Base-by-base conservation (phyloP, 192 early-diverging fungal genomes). In the Backusella westeae region DNA sequence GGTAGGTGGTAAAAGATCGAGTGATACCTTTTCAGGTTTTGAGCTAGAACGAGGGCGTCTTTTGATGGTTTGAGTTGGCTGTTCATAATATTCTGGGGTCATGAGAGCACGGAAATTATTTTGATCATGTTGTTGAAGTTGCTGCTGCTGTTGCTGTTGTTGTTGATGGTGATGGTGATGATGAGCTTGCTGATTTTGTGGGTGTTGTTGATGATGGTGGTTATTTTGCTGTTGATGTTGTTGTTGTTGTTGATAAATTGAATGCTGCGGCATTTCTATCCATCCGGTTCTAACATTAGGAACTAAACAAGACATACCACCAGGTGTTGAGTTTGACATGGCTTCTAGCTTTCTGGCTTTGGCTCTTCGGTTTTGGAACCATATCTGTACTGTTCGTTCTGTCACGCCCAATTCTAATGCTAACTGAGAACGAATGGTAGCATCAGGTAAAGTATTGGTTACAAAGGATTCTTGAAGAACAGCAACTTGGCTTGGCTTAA, bases 361-460 rank as follows among this genome's bases (percentile, higher is more conserved):
- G 26, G 92, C 92, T 29, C 93, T 78, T 71, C 90, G 78, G 80
- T 94, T 94, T 76, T 94, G 93, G 80, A 94, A 94, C 93, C 93
- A 94, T 34, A 94, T 91, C 73, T 94, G 93, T 67, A 94, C 86
- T 36, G 91, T 83, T 36, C 93, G 88, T 68, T 87, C 84, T 15
- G 87, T 85, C 84, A 94, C 88, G 44, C 88, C 75, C 21, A 76
- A 23, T 67, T 80, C 76, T 23, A 52, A 36, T 29, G 76, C 68
- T 26, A 77, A 35, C 23, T 65, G 34, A 32, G 52, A 35, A 59
- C 76, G 67, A 36, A 77, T 77, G 4, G 49, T 42, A 34, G 76
- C 44, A 63, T 77, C 76, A 26, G 76, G 76, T 32, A 77, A 65
- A 6, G 76, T 41, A 72, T 77, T 77, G 2, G 69, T 72, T n/a